Conservation (phyloP, 2,329 filamentous ascomycete genomes). For the Fusarium setosum region DNA sequence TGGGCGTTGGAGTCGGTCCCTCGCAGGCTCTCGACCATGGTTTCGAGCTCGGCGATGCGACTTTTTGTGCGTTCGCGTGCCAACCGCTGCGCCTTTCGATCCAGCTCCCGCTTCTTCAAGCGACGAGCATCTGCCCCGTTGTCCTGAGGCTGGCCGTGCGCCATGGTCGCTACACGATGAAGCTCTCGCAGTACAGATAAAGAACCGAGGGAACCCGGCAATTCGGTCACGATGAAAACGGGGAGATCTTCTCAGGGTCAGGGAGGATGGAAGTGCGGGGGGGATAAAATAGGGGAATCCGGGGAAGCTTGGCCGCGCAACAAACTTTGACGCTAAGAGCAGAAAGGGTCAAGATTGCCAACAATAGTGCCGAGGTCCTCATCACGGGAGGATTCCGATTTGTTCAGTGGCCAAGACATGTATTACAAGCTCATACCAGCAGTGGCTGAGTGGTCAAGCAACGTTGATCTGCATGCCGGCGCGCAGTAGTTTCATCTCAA, state of each 20-base stretch:
- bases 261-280: conserved; percentile 3
- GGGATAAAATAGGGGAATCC: neutral
- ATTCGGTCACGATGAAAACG: neutral
- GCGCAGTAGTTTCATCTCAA: neutral
- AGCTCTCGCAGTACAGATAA: neutral
- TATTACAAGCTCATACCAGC: neutral
- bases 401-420: neutral
- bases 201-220: neutral
- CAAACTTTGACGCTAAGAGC: conserved; percentile 16
- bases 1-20: conserved; percentile 40
- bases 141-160: conserved; percentile 16
- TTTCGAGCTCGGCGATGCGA: conserved; percentile 46
- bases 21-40: conserved; percentile 41
- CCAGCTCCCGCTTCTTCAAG: conserved; percentile 47
- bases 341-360: neutral
- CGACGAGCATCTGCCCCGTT: conserved; percentile 28
- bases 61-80: conserved; percentile 47
- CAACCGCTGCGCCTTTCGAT: conserved; percentile 46
- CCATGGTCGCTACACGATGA: conserved; percentile 25
- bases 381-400: conserved; percentile 8
- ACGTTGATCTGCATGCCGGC: too few species aligned
- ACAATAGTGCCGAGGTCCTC: neutral
- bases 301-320: conserved; percentile 20
- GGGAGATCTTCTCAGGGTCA: neutral
- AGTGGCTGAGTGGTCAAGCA: neutral